Evolutionary conservation across 257 asterid species (phyloP).

Genomic region (Lantana camara): DNA sequence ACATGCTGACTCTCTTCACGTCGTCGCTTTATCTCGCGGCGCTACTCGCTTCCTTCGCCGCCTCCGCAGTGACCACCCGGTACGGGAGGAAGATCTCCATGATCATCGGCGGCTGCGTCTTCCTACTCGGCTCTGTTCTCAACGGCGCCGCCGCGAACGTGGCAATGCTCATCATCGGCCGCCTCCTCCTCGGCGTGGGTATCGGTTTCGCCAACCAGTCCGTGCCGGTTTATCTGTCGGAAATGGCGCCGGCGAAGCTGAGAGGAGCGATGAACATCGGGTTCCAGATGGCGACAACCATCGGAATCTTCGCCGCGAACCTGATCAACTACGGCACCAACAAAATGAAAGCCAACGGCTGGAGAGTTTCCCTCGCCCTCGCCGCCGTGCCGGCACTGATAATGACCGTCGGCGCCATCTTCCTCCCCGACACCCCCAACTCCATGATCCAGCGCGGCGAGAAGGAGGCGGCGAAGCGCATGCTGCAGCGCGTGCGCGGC

Average conservation of each 20-base stretch:
- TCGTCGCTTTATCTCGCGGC: slow-evolving; percentile 73
- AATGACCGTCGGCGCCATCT: slow-evolving; percentile 48
- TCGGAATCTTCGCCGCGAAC: slow-evolving; percentile 42
- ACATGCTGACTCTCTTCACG: slow-evolving; percentile 56
- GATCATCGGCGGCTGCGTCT: slow-evolving; percentile 47
- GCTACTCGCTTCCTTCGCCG: slow-evolving; percentile 52
- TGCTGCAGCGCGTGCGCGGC: slow-evolving; percentile 45
- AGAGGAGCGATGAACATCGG: slow-evolving; percentile 52
- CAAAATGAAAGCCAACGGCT: slow-evolving; percentile 41
- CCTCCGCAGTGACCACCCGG: slow-evolving; percentile 52
- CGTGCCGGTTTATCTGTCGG: slow-evolving; percentile 45
- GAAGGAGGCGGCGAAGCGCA: slow-evolving; percentile 35
- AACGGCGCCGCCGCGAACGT: slow-evolving; percentile 51
- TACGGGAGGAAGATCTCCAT: slow-evolving; percentile 56
- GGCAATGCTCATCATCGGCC: slow-evolving; percentile 61
- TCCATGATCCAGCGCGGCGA: slow-evolving; percentile 52
- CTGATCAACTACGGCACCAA: slow-evolving; percentile 40
- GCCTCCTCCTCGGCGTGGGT: slow-evolving; percentile 63
- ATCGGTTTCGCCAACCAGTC: slow-evolving; percentile 67
- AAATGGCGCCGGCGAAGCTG: slow-evolving; percentile 45
- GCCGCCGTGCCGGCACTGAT: slow-evolving; percentile 57
- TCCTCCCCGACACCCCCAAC: slow-evolving; percentile 70
- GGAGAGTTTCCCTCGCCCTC: slow-evolving; percentile 57
- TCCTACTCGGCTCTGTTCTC: slow-evolving; percentile 49
- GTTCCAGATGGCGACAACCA: slow-evolving; percentile 43